Evolutionary conservation across 345 rosid genomes (phyloP).

Genomic region (Microcos paniculata): DNA sequence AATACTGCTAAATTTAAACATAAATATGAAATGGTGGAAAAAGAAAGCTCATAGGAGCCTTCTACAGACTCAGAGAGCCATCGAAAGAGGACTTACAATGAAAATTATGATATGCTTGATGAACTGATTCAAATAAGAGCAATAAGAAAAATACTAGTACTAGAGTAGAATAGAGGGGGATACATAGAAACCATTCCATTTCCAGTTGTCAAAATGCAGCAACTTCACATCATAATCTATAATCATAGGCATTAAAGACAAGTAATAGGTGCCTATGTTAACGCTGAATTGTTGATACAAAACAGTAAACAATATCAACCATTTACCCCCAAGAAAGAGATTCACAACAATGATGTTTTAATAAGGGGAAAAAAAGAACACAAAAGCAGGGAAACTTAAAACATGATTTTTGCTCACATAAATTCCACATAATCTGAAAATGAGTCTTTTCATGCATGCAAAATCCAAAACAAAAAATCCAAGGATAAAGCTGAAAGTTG

Average conservation of each 20-base stretch:
- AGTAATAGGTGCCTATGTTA: background rate
- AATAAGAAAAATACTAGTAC: too few relatives aligned
- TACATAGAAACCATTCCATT: background rate
- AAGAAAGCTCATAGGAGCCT: background rate
- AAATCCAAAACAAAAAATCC: background rate
- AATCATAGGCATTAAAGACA: background rate
- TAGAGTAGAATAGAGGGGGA: too few relatives aligned
- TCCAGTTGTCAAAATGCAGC: background rate
- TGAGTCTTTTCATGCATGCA: conserved; percentile 7
- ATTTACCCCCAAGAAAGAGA: background rate
- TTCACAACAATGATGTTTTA: background rate
- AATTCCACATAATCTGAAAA: background rate
- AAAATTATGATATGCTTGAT: background rate
- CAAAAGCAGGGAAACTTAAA: background rate
- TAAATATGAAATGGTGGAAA: background rate
- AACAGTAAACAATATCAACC: background rate
- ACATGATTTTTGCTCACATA: conserved; percentile 4
- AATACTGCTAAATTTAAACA: background rate
- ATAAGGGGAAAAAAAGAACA: background rate
- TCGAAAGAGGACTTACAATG: background rate
- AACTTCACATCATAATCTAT: background rate
- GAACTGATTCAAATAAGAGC: too few relatives aligned
- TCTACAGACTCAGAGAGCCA: background rate
- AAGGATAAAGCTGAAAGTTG: background rate
- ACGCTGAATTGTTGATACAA: background rate